Evolutionary conservation across 176 grass and related monocot genomes (phyloP), one percentile per base, ranked within the genome.

Genomic region (Raddia distichophylla): DNA sequence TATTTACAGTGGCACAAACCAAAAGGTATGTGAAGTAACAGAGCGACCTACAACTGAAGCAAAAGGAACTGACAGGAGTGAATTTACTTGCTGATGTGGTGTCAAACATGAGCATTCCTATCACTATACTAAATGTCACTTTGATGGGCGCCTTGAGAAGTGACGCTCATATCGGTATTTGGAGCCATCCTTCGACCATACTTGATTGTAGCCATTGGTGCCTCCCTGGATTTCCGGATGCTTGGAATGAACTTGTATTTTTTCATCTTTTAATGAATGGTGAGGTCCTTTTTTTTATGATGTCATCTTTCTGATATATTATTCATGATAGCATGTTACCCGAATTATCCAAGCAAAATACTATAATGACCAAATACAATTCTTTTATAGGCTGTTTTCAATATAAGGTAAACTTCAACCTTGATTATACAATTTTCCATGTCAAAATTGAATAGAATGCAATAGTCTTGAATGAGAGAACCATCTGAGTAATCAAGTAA

Each of bases 131-230:
- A 40, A 98, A 98, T 86, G 90, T 98, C 53, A 93, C 96, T 71
- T 91, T 88, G 46, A 98, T 97, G 94, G 92, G 95, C 22, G 88
- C 93, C 62, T 91, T 87, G 40, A 85, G 92, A 73, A 98, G 96
- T 86, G 96, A 98, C 86, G 96, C 93, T 2, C 96, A 98, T 75
- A 90, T 98, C 48, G 93, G 96, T 48, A 89, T 88, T 46, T 98
- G 87, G 90, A 95, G 88, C 58, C 89, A 98, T 83, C 96, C 96
- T 69, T 89, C 80, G 44, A 95, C 96, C 46, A 79, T 98, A 81
- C 86, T 94, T 19, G 95, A 98, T 83, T 98, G 95, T 81, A 98
- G 92, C 76, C 95, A 98, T 76, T 94, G 95, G 95, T 98, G 95
- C 71, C 87, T 98, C 60, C 95, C 95, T 20, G 92, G 95, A 60